Base-by-base conservation (phyloP, 163 green algal genomes). In the Trebouxiophyceae sp. region DNA sequence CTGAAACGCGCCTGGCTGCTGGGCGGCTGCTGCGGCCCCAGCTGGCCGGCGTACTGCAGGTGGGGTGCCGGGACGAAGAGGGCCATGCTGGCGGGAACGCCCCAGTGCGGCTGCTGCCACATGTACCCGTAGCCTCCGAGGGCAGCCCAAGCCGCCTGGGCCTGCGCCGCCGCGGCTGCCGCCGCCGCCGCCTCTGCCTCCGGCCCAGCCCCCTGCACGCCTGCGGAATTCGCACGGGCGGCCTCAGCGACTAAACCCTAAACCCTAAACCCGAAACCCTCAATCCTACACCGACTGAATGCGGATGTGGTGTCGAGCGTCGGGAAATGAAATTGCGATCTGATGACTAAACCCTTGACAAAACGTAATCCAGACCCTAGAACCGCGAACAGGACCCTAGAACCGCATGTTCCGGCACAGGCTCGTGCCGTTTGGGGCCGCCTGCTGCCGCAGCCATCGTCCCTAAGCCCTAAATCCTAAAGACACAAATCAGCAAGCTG, bases 41-140 rank as follows among this genome's bases (percentile, higher is more conserved):
- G 75, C 72, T 89, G 81, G 2, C 77, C 81, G 29, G 80, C 81
- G 59, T 86, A 87, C 79, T 89, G 83, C 61, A 87, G 30, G 31
- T 64, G 69, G 4, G 66, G 67, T 0, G 66, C 72, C 23, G 80
- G 76, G 28, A 72, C 56, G 47, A 84, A 86, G 3, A 80, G 33
- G 27, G 76, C 77, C 81, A 86, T 86, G 22, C 76, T 78, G 0
- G 75, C 79, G 16, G 77, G 65, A 19, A 73, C 72, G 22, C 79
- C 74, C 73, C 78, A 86, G 62, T 87, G 80, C 29, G 75, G 74
- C 19, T 16, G 39, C 67, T 87, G 75, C 77, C 72, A 80, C 24
- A 74, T 57, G 30, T 76, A 74, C 20, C 69, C 66, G 50, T 67
- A 72, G 47, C 67, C 62, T 32, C 39, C 65, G 27, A 60, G 60